Evolutionary conservation across 768 basidiomycete species (phyloP).

Genomic region (Termitomyces eurrhizus): DNA sequence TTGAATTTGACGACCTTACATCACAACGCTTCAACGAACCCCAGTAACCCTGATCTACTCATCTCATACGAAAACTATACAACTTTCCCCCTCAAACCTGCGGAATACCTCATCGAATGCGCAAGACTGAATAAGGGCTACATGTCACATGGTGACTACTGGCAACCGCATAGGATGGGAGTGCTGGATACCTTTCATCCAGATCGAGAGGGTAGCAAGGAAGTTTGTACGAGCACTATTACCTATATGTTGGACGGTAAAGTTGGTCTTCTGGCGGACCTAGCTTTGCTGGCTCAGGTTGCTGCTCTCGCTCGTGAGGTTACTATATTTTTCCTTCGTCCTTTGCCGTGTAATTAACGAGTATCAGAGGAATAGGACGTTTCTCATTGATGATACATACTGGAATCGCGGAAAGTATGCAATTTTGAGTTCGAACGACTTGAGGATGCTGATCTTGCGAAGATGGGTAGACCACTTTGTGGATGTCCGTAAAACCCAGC

Average conservation of each 20-base stretch:
- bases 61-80: conserved; percentile 58
- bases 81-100: conserved; percentile 51
- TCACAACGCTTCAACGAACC: conserved; percentile 10
- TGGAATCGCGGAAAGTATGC: conserved; percentile 73
- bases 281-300: conserved; percentile 63
- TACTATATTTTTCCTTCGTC: conserved; percentile 12
- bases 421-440: not conserved
- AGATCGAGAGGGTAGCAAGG: conserved; percentile 16
- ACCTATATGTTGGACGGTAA: conserved; percentile 70
- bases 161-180: conserved; percentile 35
- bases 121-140: conserved; percentile 41
- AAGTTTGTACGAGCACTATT: conserved; percentile 55
- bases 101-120: conserved; percentile 57
- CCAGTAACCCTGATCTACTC: conserved; percentile 8
- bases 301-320: conserved; percentile 68
- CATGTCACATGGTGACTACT: conserved; percentile 50
- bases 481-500: conserved; percentile 45
- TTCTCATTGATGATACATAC: conserved; percentile 65
- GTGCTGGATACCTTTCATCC: conserved; percentile 33
- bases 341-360: not conserved
- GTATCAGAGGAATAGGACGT: conserved; percentile 54
- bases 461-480: conserved; percentile 68
- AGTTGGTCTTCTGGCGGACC: conserved; percentile 61
- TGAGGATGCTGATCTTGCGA: not conserved
- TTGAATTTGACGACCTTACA: conserved; percentile 11